phyloP scores from a whole-genome alignment of 2,329 filamentous ascomycete species.

The Ophiostoma quercus region DNA sequence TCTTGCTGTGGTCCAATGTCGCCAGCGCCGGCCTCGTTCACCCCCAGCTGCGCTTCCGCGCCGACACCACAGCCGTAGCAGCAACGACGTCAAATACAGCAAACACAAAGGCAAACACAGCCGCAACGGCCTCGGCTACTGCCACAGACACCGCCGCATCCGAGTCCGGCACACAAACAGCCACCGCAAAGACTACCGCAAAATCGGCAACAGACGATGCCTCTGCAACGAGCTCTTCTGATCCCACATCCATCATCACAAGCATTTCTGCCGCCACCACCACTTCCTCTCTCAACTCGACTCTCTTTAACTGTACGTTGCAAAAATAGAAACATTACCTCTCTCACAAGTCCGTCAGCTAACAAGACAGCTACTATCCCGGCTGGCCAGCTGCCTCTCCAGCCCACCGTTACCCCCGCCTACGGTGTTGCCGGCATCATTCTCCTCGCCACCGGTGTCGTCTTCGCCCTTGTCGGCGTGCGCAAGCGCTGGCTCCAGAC shows the following conservation, averaged over 20 bases:
- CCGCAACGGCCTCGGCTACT: not conserved
- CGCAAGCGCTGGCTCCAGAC: conserved; percentile 75
- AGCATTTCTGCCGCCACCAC: conserved; percentile 17
- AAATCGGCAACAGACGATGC: not conserved
- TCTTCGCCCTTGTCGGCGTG: conserved; percentile 72
- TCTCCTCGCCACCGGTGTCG: conserved; percentile 64
- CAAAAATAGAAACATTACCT: conserved; percentile 18
- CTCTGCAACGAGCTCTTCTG: not conserved
- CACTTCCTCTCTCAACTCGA: conserved; percentile 26
- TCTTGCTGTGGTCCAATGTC: conserved; percentile 25
- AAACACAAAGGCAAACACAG: conserved; percentile 12
- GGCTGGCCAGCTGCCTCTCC: conserved; percentile 59
- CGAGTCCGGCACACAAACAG: not conserved
- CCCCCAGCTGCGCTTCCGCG: conserved; percentile 22
- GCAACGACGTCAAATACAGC: not conserved
- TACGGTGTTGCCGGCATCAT: conserved; percentile 74
- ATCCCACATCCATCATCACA: conserved; percentile 5
- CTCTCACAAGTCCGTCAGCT: not conserved
- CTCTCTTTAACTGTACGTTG: conserved; percentile 31
- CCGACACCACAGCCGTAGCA: conserved; percentile 16
- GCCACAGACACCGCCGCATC: not conserved
- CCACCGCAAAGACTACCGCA: not conserved
- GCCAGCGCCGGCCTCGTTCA: conserved; percentile 25
- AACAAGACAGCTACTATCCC: conserved; percentile 42
- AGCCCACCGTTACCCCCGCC: conserved; percentile 71